Percentiles rank a stretch among this genome's conserved stretches.
Conservation (phyloP, 176 grass and related monocot genomes). For the Zoysia pacifica region DNA sequence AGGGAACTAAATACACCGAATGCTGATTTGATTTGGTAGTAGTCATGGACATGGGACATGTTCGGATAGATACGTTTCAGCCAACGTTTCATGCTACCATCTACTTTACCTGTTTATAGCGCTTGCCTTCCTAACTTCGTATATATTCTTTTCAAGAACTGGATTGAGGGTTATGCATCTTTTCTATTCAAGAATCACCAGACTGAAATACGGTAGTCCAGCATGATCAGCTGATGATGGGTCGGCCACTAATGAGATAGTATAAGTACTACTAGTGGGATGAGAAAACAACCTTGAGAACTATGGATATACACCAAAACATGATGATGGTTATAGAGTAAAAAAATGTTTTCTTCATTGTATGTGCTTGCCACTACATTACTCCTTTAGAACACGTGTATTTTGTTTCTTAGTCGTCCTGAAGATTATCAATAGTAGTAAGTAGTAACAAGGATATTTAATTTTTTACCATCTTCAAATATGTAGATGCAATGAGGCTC, state of each 20-base stretch:
- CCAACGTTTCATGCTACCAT: neutral
- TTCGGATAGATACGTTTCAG: neutral
- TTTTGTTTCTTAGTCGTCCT: slow-evolving; percentile 14
- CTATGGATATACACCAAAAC: neutral
- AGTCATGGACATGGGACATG: neutral
- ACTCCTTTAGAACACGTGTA: neutral
- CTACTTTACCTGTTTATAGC: neutral
- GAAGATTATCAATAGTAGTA: neutral
- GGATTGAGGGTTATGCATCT: neutral
- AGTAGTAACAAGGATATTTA: neutral
- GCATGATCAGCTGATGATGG: neutral
- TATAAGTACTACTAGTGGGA: neutral
- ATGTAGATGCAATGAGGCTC: neutral
- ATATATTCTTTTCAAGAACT: slow-evolving; percentile 11
- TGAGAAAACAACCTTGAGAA: neutral
- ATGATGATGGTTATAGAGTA: neutral
- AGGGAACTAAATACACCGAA: neutral
- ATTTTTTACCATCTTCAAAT: slow-evolving; percentile 10
- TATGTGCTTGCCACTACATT: neutral
- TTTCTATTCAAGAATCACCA: neutral
- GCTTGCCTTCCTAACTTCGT: neutral
- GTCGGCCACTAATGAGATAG: neutral
- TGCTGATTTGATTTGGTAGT: slow-evolving; percentile 20
- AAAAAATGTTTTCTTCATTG: neutral
- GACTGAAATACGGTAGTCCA: neutral